These are phyloP conservation scores for Phaeosphaeriaceae sp. DNA, from an alignment of 2,329 filamentous ascomycete genomes.

Conservation along the genomic window DNA sequence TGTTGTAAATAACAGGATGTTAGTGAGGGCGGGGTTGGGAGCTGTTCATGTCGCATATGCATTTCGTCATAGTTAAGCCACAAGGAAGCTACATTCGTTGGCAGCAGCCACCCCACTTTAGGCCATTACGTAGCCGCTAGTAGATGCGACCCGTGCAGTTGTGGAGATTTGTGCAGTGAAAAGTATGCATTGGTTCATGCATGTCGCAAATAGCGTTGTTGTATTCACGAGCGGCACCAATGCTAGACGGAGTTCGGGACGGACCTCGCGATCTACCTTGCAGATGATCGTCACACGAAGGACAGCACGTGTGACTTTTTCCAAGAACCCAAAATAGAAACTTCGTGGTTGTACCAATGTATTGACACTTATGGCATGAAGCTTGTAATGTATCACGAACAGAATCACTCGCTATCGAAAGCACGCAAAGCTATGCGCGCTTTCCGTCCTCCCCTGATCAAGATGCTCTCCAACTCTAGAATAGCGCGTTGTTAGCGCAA, in stretches of 20 bases:
- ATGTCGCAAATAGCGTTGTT: not conserved
- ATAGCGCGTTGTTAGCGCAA: not conserved
- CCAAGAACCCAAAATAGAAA: not conserved
- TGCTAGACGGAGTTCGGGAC: not conserved
- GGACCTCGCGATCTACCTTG: not conserved
- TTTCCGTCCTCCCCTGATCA: not conserved
- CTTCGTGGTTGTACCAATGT: not conserved
- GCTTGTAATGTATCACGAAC: not conserved
- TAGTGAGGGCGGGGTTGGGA: conserved; percentile 1
- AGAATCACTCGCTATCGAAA: not conserved
- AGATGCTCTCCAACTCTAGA: too few species aligned
- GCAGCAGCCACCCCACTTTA: conserved; percentile 1
- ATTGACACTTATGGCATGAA: not conserved
- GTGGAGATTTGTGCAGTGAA: not conserved
- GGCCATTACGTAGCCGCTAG: conserved; percentile 1
- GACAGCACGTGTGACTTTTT: not conserved
- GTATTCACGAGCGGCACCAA: not conserved
- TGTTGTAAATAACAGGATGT: conserved; percentile 1
- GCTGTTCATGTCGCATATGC: conserved; percentile 5
- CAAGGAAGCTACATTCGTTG: conserved; percentile 1
- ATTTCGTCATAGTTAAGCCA: conserved; percentile 9
- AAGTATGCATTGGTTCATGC: not conserved
- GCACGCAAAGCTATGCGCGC: too few species aligned
- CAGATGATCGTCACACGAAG: not conserved
- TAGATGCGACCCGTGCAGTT: not conserved